Conservation (phyloP, 768 basidiomycete genomes). For the Collybia nuda region DNA sequence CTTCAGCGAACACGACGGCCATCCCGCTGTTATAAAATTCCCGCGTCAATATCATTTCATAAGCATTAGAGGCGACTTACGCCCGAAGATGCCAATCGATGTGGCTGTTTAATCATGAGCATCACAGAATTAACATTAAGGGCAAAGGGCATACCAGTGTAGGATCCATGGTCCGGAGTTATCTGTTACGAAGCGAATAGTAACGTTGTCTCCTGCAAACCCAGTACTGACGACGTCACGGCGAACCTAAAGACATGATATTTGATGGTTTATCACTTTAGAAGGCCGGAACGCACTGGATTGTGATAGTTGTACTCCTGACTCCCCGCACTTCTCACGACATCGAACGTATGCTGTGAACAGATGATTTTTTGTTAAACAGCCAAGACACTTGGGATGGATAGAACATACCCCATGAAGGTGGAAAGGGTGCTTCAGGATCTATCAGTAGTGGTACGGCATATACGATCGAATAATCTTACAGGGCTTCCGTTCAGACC, state of each 20-base stretch:
- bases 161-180: conserved; percentile 67
- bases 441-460: neutral
- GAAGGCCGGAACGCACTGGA: conserved; percentile 31
- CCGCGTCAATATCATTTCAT: neutral
- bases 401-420: conserved; percentile 24
- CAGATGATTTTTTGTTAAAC: conserved; percentile 3
- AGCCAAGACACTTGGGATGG: neutral
- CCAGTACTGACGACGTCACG: conserved; percentile 58
- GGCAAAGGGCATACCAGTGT: conserved; percentile 30
- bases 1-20: conserved; percentile 33
- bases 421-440: conserved; percentile 24
- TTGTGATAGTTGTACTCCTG: conserved; percentile 42
- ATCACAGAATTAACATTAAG: neutral
- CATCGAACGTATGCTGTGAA: conserved; percentile 38
- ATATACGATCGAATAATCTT: neutral
- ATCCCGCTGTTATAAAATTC: conserved; percentile 22
- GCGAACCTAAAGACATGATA: conserved; percentile 11
- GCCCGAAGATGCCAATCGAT: conserved; percentile 44
- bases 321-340: conserved; percentile 41
- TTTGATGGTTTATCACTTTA: no score
- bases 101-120: conserved; percentile 22
- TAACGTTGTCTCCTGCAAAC: conserved; percentile 37
- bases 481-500: conserved; percentile 23
- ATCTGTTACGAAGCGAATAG: conserved; percentile 65
- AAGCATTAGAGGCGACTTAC: conserved; percentile 15